Conservation (phyloP, 768 basidiomycete species). For the Russula brevipes region DNA sequence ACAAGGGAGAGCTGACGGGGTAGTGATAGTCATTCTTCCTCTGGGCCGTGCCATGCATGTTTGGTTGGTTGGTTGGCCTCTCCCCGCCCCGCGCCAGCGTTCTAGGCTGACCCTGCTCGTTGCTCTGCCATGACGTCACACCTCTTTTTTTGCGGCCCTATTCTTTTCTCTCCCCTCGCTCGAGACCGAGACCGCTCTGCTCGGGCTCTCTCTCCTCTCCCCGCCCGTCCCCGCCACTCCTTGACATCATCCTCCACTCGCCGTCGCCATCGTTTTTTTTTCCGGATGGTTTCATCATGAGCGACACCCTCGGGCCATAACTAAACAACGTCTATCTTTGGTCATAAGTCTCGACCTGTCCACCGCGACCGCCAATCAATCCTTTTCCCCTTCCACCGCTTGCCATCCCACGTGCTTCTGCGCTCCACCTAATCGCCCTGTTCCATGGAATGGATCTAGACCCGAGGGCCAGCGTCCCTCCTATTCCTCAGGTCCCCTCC, state of each 20-base stretch:
- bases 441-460: conserved; percentile 16
- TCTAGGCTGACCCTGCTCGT: conserved; percentile 13
- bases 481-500: background rate
- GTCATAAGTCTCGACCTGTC: conserved; percentile 15
- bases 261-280: background rate
- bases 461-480: background rate
- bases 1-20: background rate
- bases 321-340: background rate
- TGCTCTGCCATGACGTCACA: conserved; percentile 19
- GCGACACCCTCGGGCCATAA: background rate
- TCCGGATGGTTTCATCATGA: no score
- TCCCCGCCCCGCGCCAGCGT: conserved; percentile 16
- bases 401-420: conserved; percentile 11
- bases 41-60: background rate
- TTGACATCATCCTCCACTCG: conserved; percentile 6
- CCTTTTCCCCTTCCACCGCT: conserved; percentile 1
- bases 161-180: background rate
- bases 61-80: background rate
- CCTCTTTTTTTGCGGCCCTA: background rate
- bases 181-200: background rate
- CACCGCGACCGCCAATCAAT: conserved; percentile 13
- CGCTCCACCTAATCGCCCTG: conserved; percentile 21
- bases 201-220: background rate
- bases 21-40: conserved; percentile 3
- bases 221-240: background rate